Evolutionary conservation across 805 yeast species (phyloP).

Genomic region (Metschnikowia vanudenii): DNA sequence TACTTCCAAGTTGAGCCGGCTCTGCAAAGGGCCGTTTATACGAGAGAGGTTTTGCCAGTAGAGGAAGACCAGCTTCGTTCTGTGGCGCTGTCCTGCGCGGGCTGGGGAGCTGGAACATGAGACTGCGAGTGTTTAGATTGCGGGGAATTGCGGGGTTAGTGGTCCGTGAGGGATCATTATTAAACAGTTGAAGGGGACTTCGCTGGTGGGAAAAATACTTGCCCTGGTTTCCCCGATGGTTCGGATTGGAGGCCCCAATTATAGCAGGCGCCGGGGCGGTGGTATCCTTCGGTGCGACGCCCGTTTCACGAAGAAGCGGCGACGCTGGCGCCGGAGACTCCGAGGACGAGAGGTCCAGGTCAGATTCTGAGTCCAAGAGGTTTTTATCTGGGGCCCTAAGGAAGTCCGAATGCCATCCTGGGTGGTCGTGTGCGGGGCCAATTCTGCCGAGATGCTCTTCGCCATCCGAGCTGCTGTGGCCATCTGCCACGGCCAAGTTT

Average conservation of each 20-base stretch:
- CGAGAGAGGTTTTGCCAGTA: neutral
- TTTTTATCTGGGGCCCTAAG: conserved; percentile 15
- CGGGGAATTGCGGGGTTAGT: no score
- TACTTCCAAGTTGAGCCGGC: neutral
- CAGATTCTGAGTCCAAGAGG: conserved; percentile 34
- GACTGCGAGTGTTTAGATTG: conserved; percentile 1
- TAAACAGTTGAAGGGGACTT: no score
- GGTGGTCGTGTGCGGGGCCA: neutral
- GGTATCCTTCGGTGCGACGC: neutral
- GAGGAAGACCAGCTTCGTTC: conserved; percentile 3
- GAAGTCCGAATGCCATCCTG: neutral
- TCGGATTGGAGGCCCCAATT: neutral
- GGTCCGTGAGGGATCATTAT: no score
- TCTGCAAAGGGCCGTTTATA: conserved; percentile 1
- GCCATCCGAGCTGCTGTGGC: neutral
- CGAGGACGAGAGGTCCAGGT: conserved; percentile 31
- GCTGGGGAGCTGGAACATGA: conserved; percentile 13
- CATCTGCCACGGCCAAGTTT: no score
- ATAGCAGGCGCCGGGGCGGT: neutral
- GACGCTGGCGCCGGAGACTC: conserved; percentile 22
- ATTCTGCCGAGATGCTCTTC: neutral
- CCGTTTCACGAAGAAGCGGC: conserved; percentile 9
- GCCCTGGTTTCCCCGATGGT: neutral
- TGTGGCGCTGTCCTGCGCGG: neutral
- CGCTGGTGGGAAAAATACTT: no score